Percentiles rank a stretch among this genome's conserved stretches.
Evolutionary conservation across 208 protist species (phyloP).

Genomic region (Crithidia fasciculata): DNA sequence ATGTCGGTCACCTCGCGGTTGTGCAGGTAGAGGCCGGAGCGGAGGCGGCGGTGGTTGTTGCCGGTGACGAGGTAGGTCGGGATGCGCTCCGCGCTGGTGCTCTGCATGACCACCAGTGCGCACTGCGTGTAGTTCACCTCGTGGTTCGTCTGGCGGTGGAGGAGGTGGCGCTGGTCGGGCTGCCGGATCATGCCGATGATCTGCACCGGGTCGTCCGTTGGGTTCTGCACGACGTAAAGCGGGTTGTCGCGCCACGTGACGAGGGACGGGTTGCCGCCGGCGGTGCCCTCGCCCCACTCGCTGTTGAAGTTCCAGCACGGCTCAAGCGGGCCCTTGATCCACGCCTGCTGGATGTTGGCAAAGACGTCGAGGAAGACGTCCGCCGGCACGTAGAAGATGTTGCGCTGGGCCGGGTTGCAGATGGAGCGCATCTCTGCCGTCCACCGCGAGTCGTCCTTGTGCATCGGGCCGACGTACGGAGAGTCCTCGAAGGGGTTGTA

Average conservation of each 20-base stretch:
- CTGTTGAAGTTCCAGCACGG: slow-evolving; percentile 70
- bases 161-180: slow-evolving; percentile 76
- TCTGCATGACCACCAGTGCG: slow-evolving; percentile 55
- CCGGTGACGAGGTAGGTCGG: slow-evolving; percentile 80
- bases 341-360: slow-evolving; percentile 52
- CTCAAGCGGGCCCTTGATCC: slow-evolving; percentile 40
- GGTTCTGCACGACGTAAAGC: slow-evolving; percentile 64
- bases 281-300: slow-evolving; percentile 69
- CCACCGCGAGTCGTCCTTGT: slow-evolving; percentile 57
- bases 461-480: slow-evolving; percentile 72
- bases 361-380: slow-evolving; percentile 58
- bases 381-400: slow-evolving; percentile 74
- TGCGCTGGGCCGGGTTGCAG: slow-evolving; percentile 46
- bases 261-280: slow-evolving; percentile 65
- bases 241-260: slow-evolving; percentile 79
- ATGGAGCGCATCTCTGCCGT: slow-evolving; percentile 43
- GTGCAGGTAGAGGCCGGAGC: slow-evolving; percentile 66
- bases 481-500: slow-evolving; percentile 76
- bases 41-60: slow-evolving; percentile 80
- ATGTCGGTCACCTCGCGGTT: slow-evolving; percentile 71
- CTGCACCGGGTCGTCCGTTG: slow-evolving; percentile 53
- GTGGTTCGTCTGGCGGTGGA: slow-evolving; percentile 64
- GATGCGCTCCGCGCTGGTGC: slow-evolving; percentile 42
- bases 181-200: slow-evolving; percentile 79
- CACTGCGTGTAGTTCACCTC: slow-evolving; percentile 83